Evolutionary conservation across 2,329 filamentous ascomycete species (phyloP).

Genomic region (Anthostomella pinea): DNA sequence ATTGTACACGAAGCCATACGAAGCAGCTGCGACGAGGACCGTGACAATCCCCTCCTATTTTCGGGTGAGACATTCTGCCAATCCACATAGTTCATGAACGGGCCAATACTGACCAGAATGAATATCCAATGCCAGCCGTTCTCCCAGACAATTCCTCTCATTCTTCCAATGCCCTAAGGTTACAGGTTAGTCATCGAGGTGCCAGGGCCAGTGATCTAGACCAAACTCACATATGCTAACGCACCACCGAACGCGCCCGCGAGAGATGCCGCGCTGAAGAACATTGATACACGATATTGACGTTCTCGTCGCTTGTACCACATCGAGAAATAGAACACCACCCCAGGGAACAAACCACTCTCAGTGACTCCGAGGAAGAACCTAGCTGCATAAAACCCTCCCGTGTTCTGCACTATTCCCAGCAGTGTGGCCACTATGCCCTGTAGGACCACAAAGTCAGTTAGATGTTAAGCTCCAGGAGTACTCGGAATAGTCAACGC

Average conservation of each 20-base stretch:
- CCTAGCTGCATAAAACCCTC: slow-evolving; percentile 50
- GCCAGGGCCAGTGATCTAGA: too few relatives aligned
- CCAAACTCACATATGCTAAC: slow-evolving; percentile 47
- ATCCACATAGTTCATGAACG: background rate
- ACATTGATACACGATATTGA: slow-evolving; percentile 54
- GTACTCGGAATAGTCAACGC: too few relatives aligned
- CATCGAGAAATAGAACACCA: slow-evolving; percentile 40
- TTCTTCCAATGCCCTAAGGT: slow-evolving; percentile 50
- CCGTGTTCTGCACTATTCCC: slow-evolving; percentile 48
- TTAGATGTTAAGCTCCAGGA: background rate
- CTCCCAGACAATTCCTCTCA: slow-evolving; percentile 49
- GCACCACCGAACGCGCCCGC: slow-evolving; percentile 58
- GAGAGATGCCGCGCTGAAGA: slow-evolving; percentile 53
- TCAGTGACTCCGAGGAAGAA: slow-evolving; percentile 57
- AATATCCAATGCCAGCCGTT: slow-evolving; percentile 60
- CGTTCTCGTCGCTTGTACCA: slow-evolving; percentile 55
- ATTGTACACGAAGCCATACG: slow-evolving; percentile 64
- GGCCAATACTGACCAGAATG: slow-evolving; percentile 44
- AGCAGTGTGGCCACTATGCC: slow-evolving; percentile 51
- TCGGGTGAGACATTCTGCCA: slow-evolving; percentile 40
- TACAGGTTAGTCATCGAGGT: too few relatives aligned
- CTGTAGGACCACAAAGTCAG: slow-evolving; percentile 6
- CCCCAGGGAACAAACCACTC: slow-evolving; percentile 49
- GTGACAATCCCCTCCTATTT: slow-evolving; percentile 53
- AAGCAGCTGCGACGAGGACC: slow-evolving; percentile 45